Percentiles rank a stretch among this genome's conserved stretches.
Conservation (phyloP, 129 eudicot genomes). For the Flaveria linearis region DNA sequence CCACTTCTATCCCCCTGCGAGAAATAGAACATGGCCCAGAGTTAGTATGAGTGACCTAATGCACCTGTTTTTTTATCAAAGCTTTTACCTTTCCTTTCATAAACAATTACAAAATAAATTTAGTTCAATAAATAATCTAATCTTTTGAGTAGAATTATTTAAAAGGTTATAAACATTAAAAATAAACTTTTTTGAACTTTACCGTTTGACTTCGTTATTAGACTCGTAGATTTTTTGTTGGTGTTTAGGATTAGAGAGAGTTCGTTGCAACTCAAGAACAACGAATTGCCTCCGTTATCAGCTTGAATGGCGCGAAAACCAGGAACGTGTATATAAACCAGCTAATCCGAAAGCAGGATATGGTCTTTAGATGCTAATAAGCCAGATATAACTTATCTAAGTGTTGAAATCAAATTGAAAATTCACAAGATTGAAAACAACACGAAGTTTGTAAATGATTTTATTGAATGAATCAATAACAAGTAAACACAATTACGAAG, state of each 20-base stretch:
- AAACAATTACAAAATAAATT: no score
- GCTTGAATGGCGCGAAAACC: conserved; percentile 27
- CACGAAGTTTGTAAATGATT: no score
- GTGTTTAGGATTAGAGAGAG: conserved; percentile 46
- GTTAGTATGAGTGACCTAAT: neutral
- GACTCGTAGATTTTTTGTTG: no score
- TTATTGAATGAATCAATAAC: no score
- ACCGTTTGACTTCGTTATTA: no score
- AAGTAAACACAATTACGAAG: no score
- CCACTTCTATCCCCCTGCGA: neutral
- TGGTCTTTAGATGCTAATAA: conserved; percentile 27
- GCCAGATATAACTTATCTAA: conserved; percentile 33
- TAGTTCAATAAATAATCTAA: no score
- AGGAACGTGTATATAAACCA: conserved; percentile 24
- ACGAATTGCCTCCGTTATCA: conserved; percentile 79
- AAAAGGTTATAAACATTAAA: no score
- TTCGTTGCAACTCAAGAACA: conserved; percentile 60
- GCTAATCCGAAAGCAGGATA: conserved; percentile 25
- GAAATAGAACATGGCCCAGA: neutral
- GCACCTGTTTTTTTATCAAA: neutral
- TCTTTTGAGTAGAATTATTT: no score
- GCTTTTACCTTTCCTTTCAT: no score
- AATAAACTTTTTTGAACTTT: no score
- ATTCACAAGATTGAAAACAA: no score
- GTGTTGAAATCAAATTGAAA: neutral